Conservation (phyloP, 2,329 filamentous ascomycete genomes). For the Botrytis galanthina region DNA sequence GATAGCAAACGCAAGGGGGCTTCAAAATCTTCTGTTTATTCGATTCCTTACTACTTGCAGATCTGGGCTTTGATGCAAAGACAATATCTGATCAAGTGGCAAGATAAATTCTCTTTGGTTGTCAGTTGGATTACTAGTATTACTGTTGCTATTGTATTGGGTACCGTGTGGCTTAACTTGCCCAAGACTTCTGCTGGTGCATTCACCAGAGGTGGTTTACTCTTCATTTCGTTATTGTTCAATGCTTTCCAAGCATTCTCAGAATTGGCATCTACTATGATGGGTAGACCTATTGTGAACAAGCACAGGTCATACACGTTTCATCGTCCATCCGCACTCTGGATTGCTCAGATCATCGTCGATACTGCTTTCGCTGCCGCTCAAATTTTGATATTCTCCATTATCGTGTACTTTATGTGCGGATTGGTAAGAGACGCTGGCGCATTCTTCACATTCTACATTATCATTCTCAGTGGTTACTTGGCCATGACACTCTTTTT, state of each 20-base stretch:
- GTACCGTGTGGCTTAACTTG: constrained; percentile 74
- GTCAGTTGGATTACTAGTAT: constrained; percentile 71
- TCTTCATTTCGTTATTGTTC: constrained; percentile 79
- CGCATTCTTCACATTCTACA: constrained; percentile 74
- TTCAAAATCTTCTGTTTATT: constrained; percentile 72
- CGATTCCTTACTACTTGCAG: constrained; percentile 78
- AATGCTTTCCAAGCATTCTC: constrained; percentile 86
- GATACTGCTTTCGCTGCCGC: constrained; percentile 70
- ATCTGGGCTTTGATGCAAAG: constrained; percentile 80
- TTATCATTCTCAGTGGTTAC: constrained; percentile 67
- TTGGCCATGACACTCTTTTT: constrained; percentile 76
- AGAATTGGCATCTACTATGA: constrained; percentile 73
- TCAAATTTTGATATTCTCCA: constrained; percentile 68
- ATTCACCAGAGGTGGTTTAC: constrained; percentile 76
- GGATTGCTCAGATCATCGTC: constrained; percentile 79
- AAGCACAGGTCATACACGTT: constrained; percentile 84
- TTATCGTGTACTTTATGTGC: constrained; percentile 80
- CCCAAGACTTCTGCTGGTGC: constrained; percentile 63
- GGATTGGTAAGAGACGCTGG: constrained; percentile 66
- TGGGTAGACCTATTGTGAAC: constrained; percentile 73
- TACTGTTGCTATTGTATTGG: constrained; percentile 73
- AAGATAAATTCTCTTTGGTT: constrained; percentile 74
- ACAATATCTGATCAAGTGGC: constrained; percentile 81
- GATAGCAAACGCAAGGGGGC: constrained; percentile 78
- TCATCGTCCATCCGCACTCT: constrained; percentile 76